Evolutionary conservation across 371 early-diverging fungal species (phyloP).

Genomic region (Lichtheimia ornata): DNA sequence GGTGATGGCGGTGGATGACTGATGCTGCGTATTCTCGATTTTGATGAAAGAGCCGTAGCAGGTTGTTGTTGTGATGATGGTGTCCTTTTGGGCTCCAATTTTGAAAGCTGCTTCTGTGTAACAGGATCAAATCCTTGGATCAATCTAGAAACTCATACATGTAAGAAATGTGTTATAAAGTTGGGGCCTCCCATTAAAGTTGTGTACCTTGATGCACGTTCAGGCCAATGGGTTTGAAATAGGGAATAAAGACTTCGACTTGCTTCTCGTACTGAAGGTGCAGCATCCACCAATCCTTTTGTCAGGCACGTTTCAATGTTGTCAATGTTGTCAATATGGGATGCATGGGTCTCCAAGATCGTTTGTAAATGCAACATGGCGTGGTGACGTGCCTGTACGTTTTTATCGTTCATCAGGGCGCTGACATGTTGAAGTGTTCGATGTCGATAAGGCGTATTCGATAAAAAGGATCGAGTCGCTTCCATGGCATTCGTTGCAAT

Average conservation of each 20-base stretch:
- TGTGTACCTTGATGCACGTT: conserved; percentile 26
- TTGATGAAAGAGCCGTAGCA: too few relatives aligned
- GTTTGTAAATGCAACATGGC: conserved; percentile 14
- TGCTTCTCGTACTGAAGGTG: conserved; percentile 20
- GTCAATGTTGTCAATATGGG: not conserved
- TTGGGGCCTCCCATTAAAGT: not conserved
- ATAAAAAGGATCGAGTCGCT: conserved; percentile 21
- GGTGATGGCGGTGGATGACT: too few relatives aligned
- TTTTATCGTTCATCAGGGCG: conserved; percentile 18
- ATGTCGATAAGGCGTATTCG: conserved; percentile 22
- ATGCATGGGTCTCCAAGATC: conserved; percentile 15
- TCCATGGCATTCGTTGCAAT: conserved; percentile 15
- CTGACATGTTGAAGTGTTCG: conserved; percentile 22
- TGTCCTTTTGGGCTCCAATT: not conserved
- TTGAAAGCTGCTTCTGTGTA: conserved; percentile 9
- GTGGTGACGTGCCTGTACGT: conserved; percentile 21
- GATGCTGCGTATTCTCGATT: too few relatives aligned
- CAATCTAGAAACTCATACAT: not conserved
- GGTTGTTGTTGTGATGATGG: too few relatives aligned
- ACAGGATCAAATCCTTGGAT: conserved; percentile 5
- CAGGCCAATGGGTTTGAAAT: conserved; percentile 25
- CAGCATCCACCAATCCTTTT: conserved; percentile 24
- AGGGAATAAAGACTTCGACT: conserved; percentile 18
- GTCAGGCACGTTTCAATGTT: conserved; percentile 11
- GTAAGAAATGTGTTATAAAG: not conserved